Percentiles rank a stretch among this genome's conserved stretches.
Conservation (phyloP, 495 filamentous ascomycete genomes). For the Cercophora samala region DNA sequence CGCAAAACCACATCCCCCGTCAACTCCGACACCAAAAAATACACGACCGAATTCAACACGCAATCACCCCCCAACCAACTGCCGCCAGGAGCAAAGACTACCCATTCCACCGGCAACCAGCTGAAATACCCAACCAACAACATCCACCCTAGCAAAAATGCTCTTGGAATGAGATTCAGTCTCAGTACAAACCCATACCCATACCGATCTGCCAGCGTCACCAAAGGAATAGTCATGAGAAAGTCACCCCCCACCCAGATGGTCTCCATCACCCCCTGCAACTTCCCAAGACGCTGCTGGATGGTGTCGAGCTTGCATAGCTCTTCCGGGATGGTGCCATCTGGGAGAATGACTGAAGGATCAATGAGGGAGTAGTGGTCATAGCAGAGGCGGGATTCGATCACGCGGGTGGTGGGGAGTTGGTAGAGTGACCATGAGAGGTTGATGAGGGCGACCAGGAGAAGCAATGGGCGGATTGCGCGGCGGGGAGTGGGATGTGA, state of each 20-base stretch:
- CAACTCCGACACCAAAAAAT: slow-evolving; percentile 39
- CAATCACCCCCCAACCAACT: slow-evolving; percentile 46
- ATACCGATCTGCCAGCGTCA: slow-evolving; percentile 39
- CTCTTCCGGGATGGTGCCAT: slow-evolving; percentile 42
- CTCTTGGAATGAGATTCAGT: slow-evolving; percentile 41
- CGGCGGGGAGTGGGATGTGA: slow-evolving; percentile 4
- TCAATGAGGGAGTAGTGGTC: slow-evolving; percentile 43
- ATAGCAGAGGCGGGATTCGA: slow-evolving; percentile 46
- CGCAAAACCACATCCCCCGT: slow-evolving; percentile 40
- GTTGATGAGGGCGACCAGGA: slow-evolving; percentile 42
- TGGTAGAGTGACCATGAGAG: slow-evolving; percentile 45
- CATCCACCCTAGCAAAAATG: slow-evolving; percentile 41
- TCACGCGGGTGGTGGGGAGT: slow-evolving; percentile 46
- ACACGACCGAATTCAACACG: slow-evolving; percentile 47
- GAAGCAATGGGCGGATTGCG: slow-evolving; percentile 34
- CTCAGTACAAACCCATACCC: slow-evolving; percentile 37
- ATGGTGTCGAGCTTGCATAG: slow-evolving; percentile 47
- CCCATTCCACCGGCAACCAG: slow-evolving; percentile 36
- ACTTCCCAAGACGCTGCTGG: slow-evolving; percentile 44
- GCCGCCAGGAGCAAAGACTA: slow-evolving; percentile 35
- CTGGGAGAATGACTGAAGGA: slow-evolving; percentile 30
- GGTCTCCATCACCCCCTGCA: slow-evolving; percentile 44
- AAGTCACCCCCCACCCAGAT: slow-evolving; percentile 47
- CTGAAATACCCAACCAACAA: slow-evolving; percentile 42
- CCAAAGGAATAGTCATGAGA: slow-evolving; percentile 45